Evolutionary conservation across 495 filamentous ascomycete genomes (phyloP), one percentile per base, ranked within the genome.

Genomic region (Apodospora peruviana): DNA sequence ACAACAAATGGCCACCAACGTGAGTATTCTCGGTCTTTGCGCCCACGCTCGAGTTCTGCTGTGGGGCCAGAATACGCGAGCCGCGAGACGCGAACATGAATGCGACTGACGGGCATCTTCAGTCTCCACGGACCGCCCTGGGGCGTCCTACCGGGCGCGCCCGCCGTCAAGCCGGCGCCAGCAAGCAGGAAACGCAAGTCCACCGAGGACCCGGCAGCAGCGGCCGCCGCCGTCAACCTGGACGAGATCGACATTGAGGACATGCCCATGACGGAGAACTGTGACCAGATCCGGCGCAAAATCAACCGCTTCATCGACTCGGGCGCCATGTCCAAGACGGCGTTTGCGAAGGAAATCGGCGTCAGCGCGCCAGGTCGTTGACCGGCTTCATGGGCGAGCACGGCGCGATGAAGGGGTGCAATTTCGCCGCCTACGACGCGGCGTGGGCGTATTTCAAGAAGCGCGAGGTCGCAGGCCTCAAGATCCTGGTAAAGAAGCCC

Each of bases 291-390:
- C 34, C 70, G 75, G 5, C 62, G 61, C 42, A 70, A 66, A 48
- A 76, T 78, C 56, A 64, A 64, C 39, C 54, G 52, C 40, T 60
- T 71, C 39, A 55, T 76, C 51, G 67, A 73, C 25, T 53, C 62
- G 4, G 70, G 71, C 39, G 67, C 69, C 43, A 75, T 74, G 67
- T 76, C 69, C 44, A 69, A 71, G 48, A 60, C 67, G 12, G 71
- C 72, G 27, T 76, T 79, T 50, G 56, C 59, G 12, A 50, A 56
- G 2, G 61, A 65, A 19, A 67, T 77, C 20, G 66, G 64, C n/a
- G 60, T 64, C 29, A 68, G 44, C 47, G 17, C n/a, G n/a, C 19
- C 2, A 62, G 60, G 47, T 62, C 56, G 1, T 60, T 74, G 20
- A 52, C 10, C 20, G 55, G 52, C 11, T 77, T 76, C 50, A 57